These are phyloP conservation scores for Eucalyptus tenuipes DNA, from an alignment of 345 rosid species.

Conservation along the genomic window DNA sequence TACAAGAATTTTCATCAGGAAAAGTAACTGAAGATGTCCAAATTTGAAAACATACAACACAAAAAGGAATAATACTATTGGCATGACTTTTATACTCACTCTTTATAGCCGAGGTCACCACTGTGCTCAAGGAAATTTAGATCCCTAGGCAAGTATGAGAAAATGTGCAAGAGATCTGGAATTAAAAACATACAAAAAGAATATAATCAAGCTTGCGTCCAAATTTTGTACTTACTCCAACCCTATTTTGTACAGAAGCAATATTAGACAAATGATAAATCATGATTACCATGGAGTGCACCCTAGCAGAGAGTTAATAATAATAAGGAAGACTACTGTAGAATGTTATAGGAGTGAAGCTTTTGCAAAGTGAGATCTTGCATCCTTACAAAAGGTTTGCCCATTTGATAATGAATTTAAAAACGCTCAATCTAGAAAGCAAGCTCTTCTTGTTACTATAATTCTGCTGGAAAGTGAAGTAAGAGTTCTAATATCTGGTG, in stretches of 20 bases:
- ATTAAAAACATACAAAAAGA: not conserved
- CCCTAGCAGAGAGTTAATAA: not conserved
- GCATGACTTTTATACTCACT: conserved; percentile 31
- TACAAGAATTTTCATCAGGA: not conserved
- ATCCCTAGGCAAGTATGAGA: conserved; percentile 86
- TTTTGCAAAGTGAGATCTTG: not conserved
- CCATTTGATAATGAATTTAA: not conserved
- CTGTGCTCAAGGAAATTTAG: conserved; percentile 91
- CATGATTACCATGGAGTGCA: not conserved
- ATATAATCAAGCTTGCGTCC: not conserved
- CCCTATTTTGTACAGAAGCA: not conserved
- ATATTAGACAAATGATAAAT: not conserved
- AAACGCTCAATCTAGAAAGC: not conserved
- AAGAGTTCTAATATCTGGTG: not conserved
- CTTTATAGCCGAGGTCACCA: conserved; percentile 85
- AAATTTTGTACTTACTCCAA: not conserved
- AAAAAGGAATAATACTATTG: not conserved
- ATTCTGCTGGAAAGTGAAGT: not conserved
- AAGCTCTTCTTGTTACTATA: not conserved
- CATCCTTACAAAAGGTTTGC: not conserved
- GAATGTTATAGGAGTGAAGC: not conserved
- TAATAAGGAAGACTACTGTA: not conserved
- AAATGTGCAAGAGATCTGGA: conserved; percentile 85
- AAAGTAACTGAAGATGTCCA: not conserved
- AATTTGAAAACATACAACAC: not conserved